A percentile compares a stretch with the other conserved stretches of the same genome.
phyloP scores from a whole-genome alignment of 768 basidiomycete genomes.

The Kwoniella heveanensis region DNA sequence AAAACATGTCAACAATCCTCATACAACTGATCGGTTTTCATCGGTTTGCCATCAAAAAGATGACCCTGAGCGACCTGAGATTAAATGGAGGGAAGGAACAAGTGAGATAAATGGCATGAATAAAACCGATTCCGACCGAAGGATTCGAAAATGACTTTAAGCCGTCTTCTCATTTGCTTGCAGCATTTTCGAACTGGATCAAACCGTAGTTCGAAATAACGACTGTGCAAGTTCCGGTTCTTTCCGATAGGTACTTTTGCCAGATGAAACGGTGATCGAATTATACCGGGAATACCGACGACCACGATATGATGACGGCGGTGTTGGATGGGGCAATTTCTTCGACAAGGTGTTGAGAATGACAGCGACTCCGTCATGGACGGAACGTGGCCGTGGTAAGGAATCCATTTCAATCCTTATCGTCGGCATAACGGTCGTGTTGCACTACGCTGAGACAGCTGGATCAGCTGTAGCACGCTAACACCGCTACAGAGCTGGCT shows the following conservation, averaged over 20 bases:
- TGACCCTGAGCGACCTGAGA: conserved; percentile 4
- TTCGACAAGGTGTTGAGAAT: no score
- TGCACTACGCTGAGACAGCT: background rate
- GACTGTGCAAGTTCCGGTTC: conserved; percentile 2
- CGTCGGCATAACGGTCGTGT: background rate
- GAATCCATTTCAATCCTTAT: no score
- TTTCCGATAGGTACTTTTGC: conserved; percentile 14
- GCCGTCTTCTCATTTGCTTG: background rate
- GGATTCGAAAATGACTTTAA: conserved; percentile 15
- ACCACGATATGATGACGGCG: background rate
- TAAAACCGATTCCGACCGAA: conserved; percentile 16
- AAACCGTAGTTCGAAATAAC: conserved; percentile 5
- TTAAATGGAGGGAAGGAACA: background rate
- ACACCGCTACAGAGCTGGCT: no score
- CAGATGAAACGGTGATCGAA: conserved; percentile 4
- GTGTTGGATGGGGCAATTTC: no score
- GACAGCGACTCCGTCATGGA: no score
- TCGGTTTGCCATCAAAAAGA: background rate
- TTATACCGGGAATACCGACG: conserved; percentile 8
- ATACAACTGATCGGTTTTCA: conserved; percentile 1
- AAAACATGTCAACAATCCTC: background rate
- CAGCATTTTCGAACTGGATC: conserved; percentile 6
- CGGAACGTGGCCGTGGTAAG: no score
- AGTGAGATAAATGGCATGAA: background rate
- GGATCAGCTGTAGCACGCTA: no score